A percentile compares a stretch with the other conserved stretches of the same genome.
phyloP scores from a whole-genome alignment of 768 basidiomycete species.

The Leccinum boreale region DNA sequence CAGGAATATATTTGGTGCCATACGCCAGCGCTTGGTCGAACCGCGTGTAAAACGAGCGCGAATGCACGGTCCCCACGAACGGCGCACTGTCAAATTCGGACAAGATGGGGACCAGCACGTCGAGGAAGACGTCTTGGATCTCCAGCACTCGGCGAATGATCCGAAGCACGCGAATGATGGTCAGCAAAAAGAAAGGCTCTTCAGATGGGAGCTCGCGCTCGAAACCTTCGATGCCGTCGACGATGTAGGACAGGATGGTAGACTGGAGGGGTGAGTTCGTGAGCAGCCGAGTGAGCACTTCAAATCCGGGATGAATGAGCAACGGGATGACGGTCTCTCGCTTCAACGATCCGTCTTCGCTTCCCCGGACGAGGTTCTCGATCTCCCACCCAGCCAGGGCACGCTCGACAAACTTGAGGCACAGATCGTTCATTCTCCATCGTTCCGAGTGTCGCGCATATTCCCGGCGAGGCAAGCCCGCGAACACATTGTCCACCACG shows the following conservation, averaged over 20 bases:
- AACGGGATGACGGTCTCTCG: slow-evolving; percentile 53
- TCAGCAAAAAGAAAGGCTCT: slow-evolving; percentile 66
- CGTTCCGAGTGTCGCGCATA: slow-evolving; percentile 72
- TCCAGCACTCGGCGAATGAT: slow-evolving; percentile 81
- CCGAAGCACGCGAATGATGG: slow-evolving; percentile 77
- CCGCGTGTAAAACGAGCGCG: slow-evolving; percentile 67
- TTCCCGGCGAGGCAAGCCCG: slow-evolving; percentile 70
- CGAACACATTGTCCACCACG: slow-evolving; percentile 86
- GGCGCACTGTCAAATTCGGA: slow-evolving; percentile 60
- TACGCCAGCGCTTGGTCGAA: slow-evolving; percentile 76
- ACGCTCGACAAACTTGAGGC: slow-evolving; percentile 79
- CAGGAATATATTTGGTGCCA: slow-evolving; percentile 67
- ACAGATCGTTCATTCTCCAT: slow-evolving; percentile 85
- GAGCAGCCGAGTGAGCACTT: slow-evolving; percentile 77
- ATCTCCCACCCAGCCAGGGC: slow-evolving; percentile 80
- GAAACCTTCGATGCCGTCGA: slow-evolving; percentile 76
- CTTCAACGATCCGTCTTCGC: slow-evolving; percentile 51
- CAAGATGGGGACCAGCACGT: slow-evolving; percentile 78
- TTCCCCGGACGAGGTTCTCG: slow-evolving; percentile 59
- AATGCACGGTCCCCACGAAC: slow-evolving; percentile 51
- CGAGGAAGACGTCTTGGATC: slow-evolving; percentile 85
- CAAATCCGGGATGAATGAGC: slow-evolving; percentile 82
- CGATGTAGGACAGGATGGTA: slow-evolving; percentile 73
- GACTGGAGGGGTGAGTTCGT: slow-evolving; percentile 69
- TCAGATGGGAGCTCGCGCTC: slow-evolving; percentile 67